phyloP scores from a whole-genome alignment of 2,329 filamentous ascomycete genomes.

The Rachicladosporium sp. region DNA sequence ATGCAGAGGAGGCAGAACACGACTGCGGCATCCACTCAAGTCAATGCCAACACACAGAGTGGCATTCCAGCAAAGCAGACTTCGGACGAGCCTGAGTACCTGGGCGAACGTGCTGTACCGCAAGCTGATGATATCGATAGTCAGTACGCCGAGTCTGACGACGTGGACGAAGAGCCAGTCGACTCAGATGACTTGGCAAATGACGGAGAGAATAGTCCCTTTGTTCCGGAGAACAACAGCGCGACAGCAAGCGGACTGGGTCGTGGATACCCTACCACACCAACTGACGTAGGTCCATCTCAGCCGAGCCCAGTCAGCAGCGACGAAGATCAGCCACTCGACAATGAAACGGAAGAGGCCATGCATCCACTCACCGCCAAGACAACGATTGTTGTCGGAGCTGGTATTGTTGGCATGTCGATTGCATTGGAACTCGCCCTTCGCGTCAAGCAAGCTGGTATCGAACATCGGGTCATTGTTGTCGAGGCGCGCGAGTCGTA shows the following conservation, averaged over 20 bases:
- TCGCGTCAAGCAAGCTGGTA: conserved; percentile 2
- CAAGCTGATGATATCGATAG: too few species aligned
- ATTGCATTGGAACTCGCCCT: conserved; percentile 15
- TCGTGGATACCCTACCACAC: too few species aligned
- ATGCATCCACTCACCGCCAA: neutral
- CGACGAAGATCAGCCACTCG: neutral
- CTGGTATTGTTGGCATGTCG: conserved; percentile 14
- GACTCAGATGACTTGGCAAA: too few species aligned
- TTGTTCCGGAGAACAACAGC: too few species aligned
- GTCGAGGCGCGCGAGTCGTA: conserved; percentile 11
- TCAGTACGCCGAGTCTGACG: too few species aligned
- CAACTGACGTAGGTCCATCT: neutral
- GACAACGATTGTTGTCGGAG: conserved; percentile 14
- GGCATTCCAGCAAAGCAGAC: conserved; percentile 1
- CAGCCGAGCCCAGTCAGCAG: neutral
- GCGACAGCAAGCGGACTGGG: too few species aligned
- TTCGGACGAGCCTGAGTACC: neutral
- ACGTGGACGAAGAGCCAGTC: too few species aligned
- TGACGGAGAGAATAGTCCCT: too few species aligned
- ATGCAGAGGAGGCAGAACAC: neutral
- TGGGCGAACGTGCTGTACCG: too few species aligned
- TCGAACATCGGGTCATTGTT: conserved; percentile 11
- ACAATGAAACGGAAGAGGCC: neutral
- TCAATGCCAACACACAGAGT: neutral
- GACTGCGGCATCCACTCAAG: neutral